phyloP scores from a whole-genome alignment of 495 filamentous ascomycete genomes.

The Diplogelasinospora grovesii region DNA sequence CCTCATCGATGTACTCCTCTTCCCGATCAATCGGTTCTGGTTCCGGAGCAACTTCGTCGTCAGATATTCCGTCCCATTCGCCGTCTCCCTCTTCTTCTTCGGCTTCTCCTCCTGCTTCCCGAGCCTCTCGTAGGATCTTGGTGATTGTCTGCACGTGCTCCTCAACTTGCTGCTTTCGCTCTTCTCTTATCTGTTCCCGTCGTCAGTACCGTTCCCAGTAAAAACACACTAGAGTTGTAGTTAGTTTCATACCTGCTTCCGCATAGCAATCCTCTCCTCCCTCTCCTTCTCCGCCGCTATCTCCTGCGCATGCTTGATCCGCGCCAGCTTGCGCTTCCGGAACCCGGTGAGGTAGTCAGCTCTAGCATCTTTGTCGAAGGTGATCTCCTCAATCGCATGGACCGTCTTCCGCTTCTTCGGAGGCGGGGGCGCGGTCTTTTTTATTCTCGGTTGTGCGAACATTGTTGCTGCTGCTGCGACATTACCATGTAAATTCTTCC shows the following conservation, averaged over 20 bases:
- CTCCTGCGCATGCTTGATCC: slow-evolving; percentile 76
- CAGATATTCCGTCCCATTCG: slow-evolving; percentile 58
- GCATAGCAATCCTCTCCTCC: slow-evolving; percentile 61
- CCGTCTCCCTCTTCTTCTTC: slow-evolving; percentile 35
- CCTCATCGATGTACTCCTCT: slow-evolving; percentile 94
- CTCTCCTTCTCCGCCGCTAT: slow-evolving; percentile 63
- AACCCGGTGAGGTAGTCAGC: slow-evolving; percentile 89
- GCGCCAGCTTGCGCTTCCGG: slow-evolving; percentile 84
- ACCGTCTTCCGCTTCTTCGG: slow-evolving; percentile 60
- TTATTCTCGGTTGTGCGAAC: slow-evolving; percentile 44
- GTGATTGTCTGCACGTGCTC: slow-evolving; percentile 69
- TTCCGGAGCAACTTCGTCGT: slow-evolving; percentile 42
- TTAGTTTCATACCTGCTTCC: slow-evolving; percentile 67
- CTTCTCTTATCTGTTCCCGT: slow-evolving; percentile 61
- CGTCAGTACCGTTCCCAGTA: background rate
- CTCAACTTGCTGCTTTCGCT: slow-evolving; percentile 70
- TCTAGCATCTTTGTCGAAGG: slow-evolving; percentile 70
- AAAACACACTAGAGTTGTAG: background rate
- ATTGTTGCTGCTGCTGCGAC: slow-evolving; percentile 24
- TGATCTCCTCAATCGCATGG: slow-evolving; percentile 65
- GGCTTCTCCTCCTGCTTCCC: slow-evolving; percentile 38
- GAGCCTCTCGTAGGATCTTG: slow-evolving; percentile 50
- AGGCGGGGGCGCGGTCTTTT: slow-evolving; percentile 43
- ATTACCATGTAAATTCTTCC: slow-evolving; percentile 25
- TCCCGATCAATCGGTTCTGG: slow-evolving; percentile 60